phyloP scores from a whole-genome alignment of 768 basidiomycete species.

The Xerocomus potaroensis region DNA sequence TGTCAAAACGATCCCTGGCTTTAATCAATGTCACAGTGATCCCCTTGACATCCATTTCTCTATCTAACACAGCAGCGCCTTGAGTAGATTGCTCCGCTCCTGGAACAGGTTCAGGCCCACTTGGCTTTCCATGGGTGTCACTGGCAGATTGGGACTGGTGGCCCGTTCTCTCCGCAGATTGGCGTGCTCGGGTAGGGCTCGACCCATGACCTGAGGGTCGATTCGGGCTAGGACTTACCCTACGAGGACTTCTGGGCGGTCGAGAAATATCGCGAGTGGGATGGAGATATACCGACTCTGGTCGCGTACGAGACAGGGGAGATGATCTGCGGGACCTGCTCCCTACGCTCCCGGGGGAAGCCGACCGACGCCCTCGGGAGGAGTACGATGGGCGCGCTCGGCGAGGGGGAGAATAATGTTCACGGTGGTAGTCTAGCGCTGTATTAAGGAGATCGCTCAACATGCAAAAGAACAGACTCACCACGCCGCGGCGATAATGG shows the following conservation, averaged over 20 bases:
- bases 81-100: slow-evolving; percentile 4
- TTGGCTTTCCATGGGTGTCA: background rate
- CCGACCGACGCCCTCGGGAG: slow-evolving; percentile 20
- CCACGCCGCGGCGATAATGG: slow-evolving; percentile 25
- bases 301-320: slow-evolving; percentile 9
- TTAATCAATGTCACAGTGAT: slow-evolving; percentile 5
- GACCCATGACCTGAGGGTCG: slow-evolving; percentile 1
- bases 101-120: background rate
- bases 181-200: slow-evolving; percentile 12
- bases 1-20: slow-evolving; percentile 13
- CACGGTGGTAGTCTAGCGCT: slow-evolving; percentile 14
- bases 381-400: slow-evolving; percentile 13
- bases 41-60: slow-evolving; percentile 7
- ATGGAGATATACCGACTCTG: slow-evolving; percentile 10
- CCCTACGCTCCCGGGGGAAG: slow-evolving; percentile 18
- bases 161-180: slow-evolving; percentile 1
- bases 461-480: slow-evolving; percentile 6
- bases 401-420: slow-evolving; percentile 8
- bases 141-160: background rate
- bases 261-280: slow-evolving; percentile 10
- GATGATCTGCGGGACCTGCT: slow-evolving; percentile 24
- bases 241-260: slow-evolving; percentile 10
- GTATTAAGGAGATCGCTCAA: background rate
- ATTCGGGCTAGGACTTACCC: slow-evolving; percentile 14
- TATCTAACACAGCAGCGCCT: background rate